Base-by-base conservation (phyloP, 2,329 filamentous ascomycete species). In the Colletotrichum melonis region DNA sequence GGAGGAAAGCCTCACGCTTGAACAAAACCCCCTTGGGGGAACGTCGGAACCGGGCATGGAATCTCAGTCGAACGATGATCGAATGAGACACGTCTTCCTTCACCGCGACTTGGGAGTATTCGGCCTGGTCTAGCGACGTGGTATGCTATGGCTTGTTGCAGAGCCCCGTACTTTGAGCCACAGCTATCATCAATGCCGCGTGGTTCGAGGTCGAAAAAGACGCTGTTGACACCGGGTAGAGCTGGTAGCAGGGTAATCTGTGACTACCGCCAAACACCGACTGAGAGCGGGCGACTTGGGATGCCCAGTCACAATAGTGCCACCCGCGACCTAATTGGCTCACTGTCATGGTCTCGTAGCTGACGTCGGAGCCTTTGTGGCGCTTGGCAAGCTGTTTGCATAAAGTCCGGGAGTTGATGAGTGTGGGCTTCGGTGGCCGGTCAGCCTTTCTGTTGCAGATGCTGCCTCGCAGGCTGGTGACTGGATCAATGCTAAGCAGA, bases 321-420 rank as follows among this genome's bases (percentile, higher is more conserved):
- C 14, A 22, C 55, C 12, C 22, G n/a, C 35, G 30, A 32, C 24
- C 57, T 72, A 62, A 72, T 74, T 72, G 72, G 72, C 38, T 64
- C 54, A 38, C 38, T 71, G 63, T 24, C 63, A 35, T 24, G 38
- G 52, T 63, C 52, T 55, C 46, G 67, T 42, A 49, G 56, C 49
- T 58, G 55, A 55, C 24, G 32, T 24, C 32, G 56, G 30, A 55
- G 38, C 57, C 32, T 72, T 38, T 52, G 67, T 67, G 69, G 73
- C 52, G 58, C 73, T 75, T 75, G 73, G 73, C 73, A 74, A 52
- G 66, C 63, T 58, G 66, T 74, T 74, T 82, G 81, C 79, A 82
- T 81, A 75, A 82, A 80, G 79, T 80, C 79, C 73, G 74, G 72
- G 63, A 58, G 63, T 63, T 26, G 49, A 57, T 76, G 72, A 75